Percentiles rank a stretch among this genome's conserved stretches.
Evolutionary conservation across 2,329 filamentous ascomycete genomes (phyloP).

Genomic region (Lizonia empirigonia): DNA sequence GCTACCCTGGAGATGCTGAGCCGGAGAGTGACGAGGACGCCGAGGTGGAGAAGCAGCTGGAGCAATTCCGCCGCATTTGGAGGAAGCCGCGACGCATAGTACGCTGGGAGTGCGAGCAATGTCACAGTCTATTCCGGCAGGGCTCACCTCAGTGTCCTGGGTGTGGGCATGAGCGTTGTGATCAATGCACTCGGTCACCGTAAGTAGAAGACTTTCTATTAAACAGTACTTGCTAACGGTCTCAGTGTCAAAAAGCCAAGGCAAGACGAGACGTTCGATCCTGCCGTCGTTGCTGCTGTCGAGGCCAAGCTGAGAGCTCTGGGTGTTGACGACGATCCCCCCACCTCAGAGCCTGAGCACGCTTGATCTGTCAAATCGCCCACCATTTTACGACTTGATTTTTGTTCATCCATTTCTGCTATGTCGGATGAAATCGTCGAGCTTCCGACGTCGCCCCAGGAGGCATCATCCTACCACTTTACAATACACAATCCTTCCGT

Average conservation of each 20-base stretch:
- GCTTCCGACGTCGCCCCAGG: neutral
- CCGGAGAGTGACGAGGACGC: slow-evolving; percentile 41
- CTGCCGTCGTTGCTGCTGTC: slow-evolving; percentile 63
- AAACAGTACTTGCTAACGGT: slow-evolving; percentile 13
- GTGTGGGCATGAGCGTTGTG: slow-evolving; percentile 66
- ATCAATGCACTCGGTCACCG: slow-evolving; percentile 62
- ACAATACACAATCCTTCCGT: slow-evolving; percentile 3
- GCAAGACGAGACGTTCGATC: slow-evolving; percentile 63
- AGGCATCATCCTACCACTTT: neutral
- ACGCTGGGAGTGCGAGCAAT: slow-evolving; percentile 64
- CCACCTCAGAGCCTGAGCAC: slow-evolving; percentile 24
- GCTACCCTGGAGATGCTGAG: slow-evolving; percentile 68
- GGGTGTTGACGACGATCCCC: slow-evolving; percentile 33
- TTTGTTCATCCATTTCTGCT: neutral
- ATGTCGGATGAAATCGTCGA: neutral
- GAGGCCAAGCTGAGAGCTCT: slow-evolving; percentile 58
- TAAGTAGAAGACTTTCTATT: slow-evolving; percentile 35
- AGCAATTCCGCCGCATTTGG: slow-evolving; percentile 47
- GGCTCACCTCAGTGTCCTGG: slow-evolving; percentile 62
- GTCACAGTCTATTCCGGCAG: slow-evolving; percentile 63
- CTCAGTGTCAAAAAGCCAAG: slow-evolving; percentile 62
- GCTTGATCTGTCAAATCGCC: slow-evolving; percentile 12
- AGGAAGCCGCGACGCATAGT: slow-evolving; percentile 53
- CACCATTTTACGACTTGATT: too few relatives aligned
- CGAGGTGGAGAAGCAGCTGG: slow-evolving; percentile 31